A percentile compares a stretch with the other conserved stretches of the same genome.
Conservation (phyloP, 2,329 filamentous ascomycete genomes). For the Hypoxylon sp. region DNA sequence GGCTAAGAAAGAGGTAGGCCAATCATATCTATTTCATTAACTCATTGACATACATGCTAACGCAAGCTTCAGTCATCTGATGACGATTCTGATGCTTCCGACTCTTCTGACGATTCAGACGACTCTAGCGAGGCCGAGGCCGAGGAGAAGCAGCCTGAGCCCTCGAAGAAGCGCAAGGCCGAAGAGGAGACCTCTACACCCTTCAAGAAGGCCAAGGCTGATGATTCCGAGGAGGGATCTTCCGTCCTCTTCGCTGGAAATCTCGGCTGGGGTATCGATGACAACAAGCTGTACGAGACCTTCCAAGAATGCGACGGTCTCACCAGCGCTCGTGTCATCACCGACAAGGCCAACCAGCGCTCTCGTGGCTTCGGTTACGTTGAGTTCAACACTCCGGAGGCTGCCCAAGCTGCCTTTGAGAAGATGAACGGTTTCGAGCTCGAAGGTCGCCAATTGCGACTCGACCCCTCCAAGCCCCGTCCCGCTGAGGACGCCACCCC, state of each 20-base stretch:
- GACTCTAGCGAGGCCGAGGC: constrained; percentile 56
- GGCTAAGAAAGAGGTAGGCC: constrained; percentile 43
- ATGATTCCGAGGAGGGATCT: constrained; percentile 56
- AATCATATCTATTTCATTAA: not conserved
- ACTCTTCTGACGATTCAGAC: constrained; percentile 49
- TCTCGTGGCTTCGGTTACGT: constrained; percentile 95
- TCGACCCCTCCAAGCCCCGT: constrained; percentile 79
- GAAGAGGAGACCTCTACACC: constrained; percentile 58
- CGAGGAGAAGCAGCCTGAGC: constrained; percentile 47
- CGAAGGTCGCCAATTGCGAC: constrained; percentile 77
- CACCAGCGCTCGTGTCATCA: constrained; percentile 79
- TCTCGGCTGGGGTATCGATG: constrained; percentile 89
- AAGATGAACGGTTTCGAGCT: constrained; percentile 78
- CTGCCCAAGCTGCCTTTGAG: constrained; percentile 75
- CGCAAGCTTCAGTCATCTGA: constrained; percentile 30
- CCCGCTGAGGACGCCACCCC: constrained; percentile 62
- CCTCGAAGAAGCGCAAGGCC: constrained; percentile 73
- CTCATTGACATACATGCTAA: constrained; percentile 3
- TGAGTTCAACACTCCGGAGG: constrained; percentile 76
- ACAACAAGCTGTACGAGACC: constrained; percentile 80
- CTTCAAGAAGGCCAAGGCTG: constrained; percentile 74
- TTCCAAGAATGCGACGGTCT: constrained; percentile 83
- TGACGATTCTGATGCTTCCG: constrained; percentile 45
- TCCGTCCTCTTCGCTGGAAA: constrained; percentile 88
- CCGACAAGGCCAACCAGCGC: constrained; percentile 79